A percentile compares a stretch with the other conserved stretches of the same genome.
Evolutionary conservation across 345 rosid genomes (phyloP).

Genomic region (Clarkia xantiana): DNA sequence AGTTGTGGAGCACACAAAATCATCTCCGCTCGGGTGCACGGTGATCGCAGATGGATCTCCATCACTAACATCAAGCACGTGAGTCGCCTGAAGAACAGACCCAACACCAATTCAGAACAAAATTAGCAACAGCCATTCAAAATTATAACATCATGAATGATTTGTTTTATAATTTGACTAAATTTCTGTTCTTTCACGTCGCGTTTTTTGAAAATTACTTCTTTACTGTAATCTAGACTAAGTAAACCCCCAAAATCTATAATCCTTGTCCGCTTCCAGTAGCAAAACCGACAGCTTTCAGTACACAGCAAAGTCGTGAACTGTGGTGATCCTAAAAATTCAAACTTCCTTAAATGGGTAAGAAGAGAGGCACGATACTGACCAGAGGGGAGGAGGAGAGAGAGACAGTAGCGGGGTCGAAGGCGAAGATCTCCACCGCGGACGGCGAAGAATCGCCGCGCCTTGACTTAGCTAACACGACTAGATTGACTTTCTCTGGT

Average conservation of each 20-base stretch:
- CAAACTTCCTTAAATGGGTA: background rate
- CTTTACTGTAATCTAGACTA: too few relatives aligned
- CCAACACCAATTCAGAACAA: constrained; percentile 3
- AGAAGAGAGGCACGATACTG: background rate
- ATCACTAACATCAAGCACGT: constrained; percentile 51
- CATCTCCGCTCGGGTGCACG: constrained; percentile 81
- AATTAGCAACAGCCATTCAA: background rate
- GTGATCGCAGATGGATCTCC: constrained; percentile 55
- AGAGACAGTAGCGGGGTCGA: constrained; percentile 47
- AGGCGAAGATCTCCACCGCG: constrained; percentile 62
- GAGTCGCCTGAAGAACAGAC: constrained; percentile 26
- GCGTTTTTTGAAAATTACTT: too few relatives aligned
- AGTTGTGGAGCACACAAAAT: constrained; percentile 65
- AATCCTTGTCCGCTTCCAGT: too few relatives aligned
- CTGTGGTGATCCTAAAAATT: too few relatives aligned
- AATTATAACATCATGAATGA: too few relatives aligned
- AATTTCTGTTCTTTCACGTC: too few relatives aligned
- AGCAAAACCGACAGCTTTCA: too few relatives aligned
- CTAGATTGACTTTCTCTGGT: constrained; percentile 54
- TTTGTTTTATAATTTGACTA: too few relatives aligned
- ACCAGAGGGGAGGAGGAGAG: constrained; percentile 73
- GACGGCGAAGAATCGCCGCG: constrained; percentile 35
- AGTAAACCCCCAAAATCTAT: too few relatives aligned
- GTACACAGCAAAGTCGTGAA: too few relatives aligned
- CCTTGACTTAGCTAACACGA: constrained; percentile 48